These are phyloP conservation scores for Cadophora sp. DNA, from an alignment of 2,329 filamentous ascomycete genomes.

Conservation along the genomic window DNA sequence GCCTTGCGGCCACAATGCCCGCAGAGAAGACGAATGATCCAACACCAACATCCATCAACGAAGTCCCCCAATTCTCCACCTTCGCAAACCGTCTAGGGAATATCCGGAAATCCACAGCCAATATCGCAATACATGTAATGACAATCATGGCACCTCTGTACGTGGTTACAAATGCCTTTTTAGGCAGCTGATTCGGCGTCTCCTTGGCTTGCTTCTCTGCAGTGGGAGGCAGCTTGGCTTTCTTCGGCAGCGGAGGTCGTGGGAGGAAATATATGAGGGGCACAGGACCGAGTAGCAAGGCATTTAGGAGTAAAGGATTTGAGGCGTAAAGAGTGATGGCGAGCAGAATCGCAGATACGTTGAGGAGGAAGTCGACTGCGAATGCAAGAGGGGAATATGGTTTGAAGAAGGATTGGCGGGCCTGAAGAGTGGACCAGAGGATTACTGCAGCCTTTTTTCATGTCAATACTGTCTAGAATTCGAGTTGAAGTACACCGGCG, in stretches of 20 bases:
- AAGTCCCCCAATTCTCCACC: constrained; percentile 99
- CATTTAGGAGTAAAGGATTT: constrained; percentile 74
- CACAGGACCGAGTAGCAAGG: constrained; percentile 76
- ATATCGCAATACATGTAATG: constrained; percentile 85
- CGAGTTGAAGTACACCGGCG: neutral
- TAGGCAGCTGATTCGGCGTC: constrained; percentile 64
- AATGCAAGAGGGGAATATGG: constrained; percentile 73
- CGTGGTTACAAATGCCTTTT: constrained; percentile 90
- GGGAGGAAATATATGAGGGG: constrained; percentile 62
- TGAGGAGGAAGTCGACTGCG: constrained; percentile 84
- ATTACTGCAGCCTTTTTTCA: constrained; percentile 73
- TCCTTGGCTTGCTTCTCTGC: constrained; percentile 47
- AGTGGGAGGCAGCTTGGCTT: constrained; percentile 47
- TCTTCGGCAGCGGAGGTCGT: constrained; percentile 51
- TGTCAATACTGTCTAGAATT: constrained; percentile 19
- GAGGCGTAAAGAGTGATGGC: constrained; percentile 85
- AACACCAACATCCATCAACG: constrained; percentile 97
- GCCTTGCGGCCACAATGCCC: constrained; percentile 86
- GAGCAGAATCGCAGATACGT: constrained; percentile 81
- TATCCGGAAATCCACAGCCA: constrained; percentile 94
- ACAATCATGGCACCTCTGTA: constrained; percentile 94
- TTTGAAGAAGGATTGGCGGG: constrained; percentile 82
- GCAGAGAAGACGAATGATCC: constrained; percentile 97
- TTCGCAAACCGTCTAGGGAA: constrained; percentile 97
- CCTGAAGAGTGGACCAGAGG: constrained; percentile 89